Base-by-base conservation (phyloP, 257 asterid species). In the Asclepias syriaca region DNA sequence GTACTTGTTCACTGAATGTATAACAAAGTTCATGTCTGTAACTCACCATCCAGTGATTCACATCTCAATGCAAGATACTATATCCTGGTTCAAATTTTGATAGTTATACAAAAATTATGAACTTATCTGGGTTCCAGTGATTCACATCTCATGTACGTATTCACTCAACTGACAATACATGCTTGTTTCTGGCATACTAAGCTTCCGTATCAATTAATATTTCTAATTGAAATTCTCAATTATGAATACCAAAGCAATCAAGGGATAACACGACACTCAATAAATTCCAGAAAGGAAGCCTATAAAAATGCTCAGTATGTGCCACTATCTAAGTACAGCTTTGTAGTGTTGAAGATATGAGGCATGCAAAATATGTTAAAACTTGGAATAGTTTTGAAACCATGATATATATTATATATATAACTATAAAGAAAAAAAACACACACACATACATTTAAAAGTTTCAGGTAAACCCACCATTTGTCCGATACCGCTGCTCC, bases 401-500 rank as follows among this genome's bases (percentile, higher is more conserved):
- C 67, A 13, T 61, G 45, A 73, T 37, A 43, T 29, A 29, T 29
- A 29, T 29, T 29, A 40, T 40, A 39, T 39, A 40, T 6, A 61
- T n/a, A 50, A 46, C 12, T 43, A 6, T 6, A 43, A 43, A 13
- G 59, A 18, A 29, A 56, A 27, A 74, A 66, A 14, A 43, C 14
- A n/a, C 8, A 34, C 8, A 34, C 50, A 43, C 9, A 71, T 43
- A 7, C 48, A 43, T 43, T 8, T n/a, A 2, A 74, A 53, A 58
- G 27, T 6, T 51, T 7, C 19, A 67, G 40, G 56, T 1, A 77
- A 48, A 79, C 96, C 27, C 59, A 94, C 98, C 97, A 80, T 86
- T 88, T 66, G 90, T 89, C 21, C 96, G 85, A 79, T 94, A 94
- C 9, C 97, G 92, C 83, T 88, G 91, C 85, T 88, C 97, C 74